Evolutionary conservation across 441 rosid genomes (phyloP), one percentile per base, ranked within the genome.

Genomic region (Syzygium syzygioides): DNA sequence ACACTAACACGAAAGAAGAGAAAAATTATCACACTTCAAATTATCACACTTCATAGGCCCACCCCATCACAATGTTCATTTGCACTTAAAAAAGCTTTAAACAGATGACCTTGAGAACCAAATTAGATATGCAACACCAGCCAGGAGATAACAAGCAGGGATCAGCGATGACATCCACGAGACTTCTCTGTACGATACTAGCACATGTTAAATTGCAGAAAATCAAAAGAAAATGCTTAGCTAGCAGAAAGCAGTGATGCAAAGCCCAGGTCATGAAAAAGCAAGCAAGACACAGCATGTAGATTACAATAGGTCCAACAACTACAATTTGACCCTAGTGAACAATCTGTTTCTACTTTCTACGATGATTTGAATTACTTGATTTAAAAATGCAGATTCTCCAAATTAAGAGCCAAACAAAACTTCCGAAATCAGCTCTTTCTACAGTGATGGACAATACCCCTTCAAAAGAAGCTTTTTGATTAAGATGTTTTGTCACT

Each of bases 1-100:
- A 3, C 12, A 0, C 26, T 57, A 37, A 23, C 48, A 19, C 8
- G 3, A n/a, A 0, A 60, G 14, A 18, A 0, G 45, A 34, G 48
- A 68, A 34, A 32, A 68, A 19, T 19, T 34, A 37, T 71, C 50
- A 34, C 12, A 68, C 80, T 68, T 71, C 37, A 20, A 68, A 19
- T 19, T 34, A 37, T 71, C 50, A 34, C 12, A 68, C 80, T 68
- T 71, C 37, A 20, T 19, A 37, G 80, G 48, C 50, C 50, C 41
- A 0, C 45, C 1, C 48, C 80, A 71, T 34, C 50, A 71, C 34
- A 19, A 34, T 19, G 9, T 32, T 32, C 41, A 32, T 66, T 60
- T 32, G 79, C 26, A 66, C 79, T 66, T 66, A 18, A 34, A 66
- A 66, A 66, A 9, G 41, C 45, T 66, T 66, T 32, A 18, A 32